phyloP scores from a whole-genome alignment of 176 grass and related monocot genomes.

The Typha latifolia region DNA sequence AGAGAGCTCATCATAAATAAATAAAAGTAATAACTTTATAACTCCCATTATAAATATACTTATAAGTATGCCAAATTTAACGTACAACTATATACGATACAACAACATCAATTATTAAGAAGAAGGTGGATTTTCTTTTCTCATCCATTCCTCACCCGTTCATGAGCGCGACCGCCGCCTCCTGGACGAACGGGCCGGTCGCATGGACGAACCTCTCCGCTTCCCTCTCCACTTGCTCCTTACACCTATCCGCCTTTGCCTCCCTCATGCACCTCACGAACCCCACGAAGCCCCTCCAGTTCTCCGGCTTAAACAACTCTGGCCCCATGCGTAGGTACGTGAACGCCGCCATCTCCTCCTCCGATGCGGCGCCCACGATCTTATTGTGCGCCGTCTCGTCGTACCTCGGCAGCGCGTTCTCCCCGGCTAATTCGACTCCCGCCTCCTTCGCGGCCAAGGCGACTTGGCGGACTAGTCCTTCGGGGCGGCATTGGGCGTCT shows the following conservation, averaged over 20 bases:
- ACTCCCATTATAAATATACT: too few relatives aligned
- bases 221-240: slow-evolving; percentile 30
- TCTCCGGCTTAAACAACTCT: slow-evolving; percentile 51
- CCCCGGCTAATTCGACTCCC: slow-evolving; percentile 37
- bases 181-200: slow-evolving; percentile 40
- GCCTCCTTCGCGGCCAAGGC: slow-evolving; percentile 34
- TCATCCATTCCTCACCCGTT: too few relatives aligned
- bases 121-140: too few relatives aligned
- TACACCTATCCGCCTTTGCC: background rate
- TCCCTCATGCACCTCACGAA: slow-evolving; percentile 59
- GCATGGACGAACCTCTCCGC: slow-evolving; percentile 36
- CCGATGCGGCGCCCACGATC: slow-evolving; percentile 19
- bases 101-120: too few relatives aligned
- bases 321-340: too few relatives aligned
- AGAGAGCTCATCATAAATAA: too few relatives aligned
- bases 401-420: slow-evolving; percentile 76
- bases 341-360: too few relatives aligned
- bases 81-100: too few relatives aligned
- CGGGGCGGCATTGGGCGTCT: slow-evolving; percentile 51
- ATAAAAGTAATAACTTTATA: too few relatives aligned
- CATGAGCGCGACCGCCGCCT: slow-evolving; percentile 15
- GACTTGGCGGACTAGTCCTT: slow-evolving; percentile 74
- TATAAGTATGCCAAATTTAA: too few relatives aligned
- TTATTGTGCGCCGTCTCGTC: slow-evolving; percentile 56
- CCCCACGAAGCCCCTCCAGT: slow-evolving; percentile 55